Evolutionary conservation across 2,329 filamentous ascomycete species (phyloP).

Genomic region (Xylaria multiplex): DNA sequence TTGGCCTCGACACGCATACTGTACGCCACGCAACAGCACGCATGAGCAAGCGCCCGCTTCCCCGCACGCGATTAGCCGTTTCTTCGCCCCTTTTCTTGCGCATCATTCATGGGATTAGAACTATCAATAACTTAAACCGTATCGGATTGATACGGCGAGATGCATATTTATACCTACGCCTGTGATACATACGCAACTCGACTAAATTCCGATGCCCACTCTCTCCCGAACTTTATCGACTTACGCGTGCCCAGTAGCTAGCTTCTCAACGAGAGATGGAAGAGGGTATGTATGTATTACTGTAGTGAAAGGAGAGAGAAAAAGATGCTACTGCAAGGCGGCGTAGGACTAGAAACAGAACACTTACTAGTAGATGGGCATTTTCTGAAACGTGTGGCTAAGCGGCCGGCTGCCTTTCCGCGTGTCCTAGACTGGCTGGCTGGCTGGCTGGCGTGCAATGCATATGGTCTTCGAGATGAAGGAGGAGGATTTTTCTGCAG

Average conservation of each 20-base stretch:
- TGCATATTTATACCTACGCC: slow-evolving; percentile 8
- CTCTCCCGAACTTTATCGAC: neutral
- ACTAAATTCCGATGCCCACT: neutral
- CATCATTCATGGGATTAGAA: neutral
- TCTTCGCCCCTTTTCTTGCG: slow-evolving; percentile 3
- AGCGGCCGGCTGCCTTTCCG: slow-evolving; percentile 5
- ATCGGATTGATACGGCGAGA: slow-evolving; percentile 1
- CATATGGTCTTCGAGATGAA: neutral
- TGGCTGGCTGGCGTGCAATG: neutral
- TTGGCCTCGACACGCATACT: slow-evolving; percentile 16
- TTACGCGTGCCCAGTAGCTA: neutral
- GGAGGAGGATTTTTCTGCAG: neutral
- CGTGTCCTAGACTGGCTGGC: neutral
- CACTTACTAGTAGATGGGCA: neutral
- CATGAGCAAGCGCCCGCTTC: slow-evolving; percentile 28
- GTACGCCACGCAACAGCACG: slow-evolving; percentile 19
- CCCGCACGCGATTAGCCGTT: slow-evolving; percentile 26
- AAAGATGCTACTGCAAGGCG: slow-evolving; percentile 7
- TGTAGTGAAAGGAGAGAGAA: neutral
- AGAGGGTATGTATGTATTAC: slow-evolving; percentile 5
- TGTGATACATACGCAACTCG: neutral
- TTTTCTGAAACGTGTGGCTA: slow-evolving; percentile 28
- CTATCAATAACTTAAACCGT: neutral
- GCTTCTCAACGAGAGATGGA: neutral
- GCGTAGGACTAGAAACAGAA: neutral